Conservation (phyloP, 768 basidiomycete species). For the Cystobasidium ongulense region DNA sequence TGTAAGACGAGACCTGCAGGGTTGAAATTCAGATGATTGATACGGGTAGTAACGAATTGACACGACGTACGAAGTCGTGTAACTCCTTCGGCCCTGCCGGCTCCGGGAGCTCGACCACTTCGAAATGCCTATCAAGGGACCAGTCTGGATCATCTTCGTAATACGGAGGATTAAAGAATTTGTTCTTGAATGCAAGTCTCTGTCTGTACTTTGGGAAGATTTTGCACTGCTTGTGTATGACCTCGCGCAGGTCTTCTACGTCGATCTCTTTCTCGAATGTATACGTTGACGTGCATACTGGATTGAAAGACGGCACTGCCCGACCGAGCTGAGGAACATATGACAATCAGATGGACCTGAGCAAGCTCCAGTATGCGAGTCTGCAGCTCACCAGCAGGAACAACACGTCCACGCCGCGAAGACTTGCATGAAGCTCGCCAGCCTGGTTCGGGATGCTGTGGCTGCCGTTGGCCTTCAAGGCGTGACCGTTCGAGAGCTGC, state of each 20-base stretch:
- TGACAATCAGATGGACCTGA: background rate
- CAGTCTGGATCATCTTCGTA: constrained; percentile 23
- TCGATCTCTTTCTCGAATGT: background rate
- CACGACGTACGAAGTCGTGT: constrained; percentile 2
- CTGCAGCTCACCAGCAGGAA: constrained; percentile 2
- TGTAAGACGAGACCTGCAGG: constrained; percentile 1
- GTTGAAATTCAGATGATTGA: background rate
- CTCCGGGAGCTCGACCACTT: constrained; percentile 5
- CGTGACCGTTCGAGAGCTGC: background rate
- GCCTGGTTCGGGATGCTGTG: background rate
- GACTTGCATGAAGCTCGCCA: background rate
- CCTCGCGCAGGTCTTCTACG: constrained; percentile 6
- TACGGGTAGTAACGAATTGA: background rate
- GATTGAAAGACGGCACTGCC: constrained; percentile 22
- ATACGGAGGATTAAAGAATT: constrained; percentile 11
- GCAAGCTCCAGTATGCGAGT: background rate
- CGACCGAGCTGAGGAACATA: background rate
- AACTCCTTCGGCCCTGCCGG: constrained; percentile 11
- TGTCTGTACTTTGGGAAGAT: constrained; percentile 26
- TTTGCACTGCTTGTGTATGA: background rate
- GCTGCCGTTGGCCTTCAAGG: background rate
- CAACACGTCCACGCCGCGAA: constrained; percentile 12
- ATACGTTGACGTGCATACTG: constrained; percentile 18
- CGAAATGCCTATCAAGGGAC: constrained; percentile 4
- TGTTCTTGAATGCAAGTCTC: background rate